These are phyloP conservation scores for Volvariella surrecta DNA, from an alignment of 1,284 basidiomycete species.

Conservation along the genomic window DNA sequence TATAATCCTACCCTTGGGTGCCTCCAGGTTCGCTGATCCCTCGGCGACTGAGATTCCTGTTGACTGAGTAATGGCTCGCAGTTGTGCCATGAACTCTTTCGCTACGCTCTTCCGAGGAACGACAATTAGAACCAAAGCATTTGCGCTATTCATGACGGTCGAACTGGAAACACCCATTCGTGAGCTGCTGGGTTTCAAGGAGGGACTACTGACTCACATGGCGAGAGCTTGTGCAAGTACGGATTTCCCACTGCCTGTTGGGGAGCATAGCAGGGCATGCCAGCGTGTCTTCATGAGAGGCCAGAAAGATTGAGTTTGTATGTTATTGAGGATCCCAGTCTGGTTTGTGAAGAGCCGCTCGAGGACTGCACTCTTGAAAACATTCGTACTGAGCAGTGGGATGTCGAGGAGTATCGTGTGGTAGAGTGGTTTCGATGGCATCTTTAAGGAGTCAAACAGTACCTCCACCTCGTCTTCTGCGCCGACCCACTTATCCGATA, in stretches of 20 bases:
- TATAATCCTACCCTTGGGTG: slow-evolving; percentile 32
- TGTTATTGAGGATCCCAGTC: slow-evolving; percentile 64
- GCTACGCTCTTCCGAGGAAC: slow-evolving; percentile 42
- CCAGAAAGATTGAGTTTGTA: slow-evolving; percentile 93
- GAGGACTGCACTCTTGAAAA: slow-evolving; percentile 40
- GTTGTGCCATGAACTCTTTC: slow-evolving; percentile 38
- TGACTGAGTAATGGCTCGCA: slow-evolving; percentile 31
- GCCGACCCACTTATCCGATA: slow-evolving; percentile 93
- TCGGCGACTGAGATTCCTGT: slow-evolving; percentile 38
- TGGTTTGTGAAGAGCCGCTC: slow-evolving; percentile 37
- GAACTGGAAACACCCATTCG: slow-evolving; percentile 33
- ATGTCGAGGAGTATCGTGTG: slow-evolving; percentile 72
- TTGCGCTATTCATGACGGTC: slow-evolving; percentile 27
- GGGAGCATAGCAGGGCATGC: slow-evolving; percentile 78
- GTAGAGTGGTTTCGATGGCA: slow-evolving; percentile 65
- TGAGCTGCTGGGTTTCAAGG: too few species aligned
- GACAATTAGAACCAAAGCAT: slow-evolving; percentile 49
- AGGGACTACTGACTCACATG: slow-evolving; percentile 50
- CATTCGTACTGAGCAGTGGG: slow-evolving; percentile 65
- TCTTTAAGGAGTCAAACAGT: slow-evolving; percentile 60
- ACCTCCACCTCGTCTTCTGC: slow-evolving; percentile 73
- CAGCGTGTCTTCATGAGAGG: slow-evolving; percentile 62
- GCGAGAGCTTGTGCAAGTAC: slow-evolving; percentile 61
- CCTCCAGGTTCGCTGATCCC: slow-evolving; percentile 23
- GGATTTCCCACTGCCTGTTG: slow-evolving; percentile 79